phyloP scores from a whole-genome alignment of 805 yeast species.

The Yamadazyma olivae region DNA sequence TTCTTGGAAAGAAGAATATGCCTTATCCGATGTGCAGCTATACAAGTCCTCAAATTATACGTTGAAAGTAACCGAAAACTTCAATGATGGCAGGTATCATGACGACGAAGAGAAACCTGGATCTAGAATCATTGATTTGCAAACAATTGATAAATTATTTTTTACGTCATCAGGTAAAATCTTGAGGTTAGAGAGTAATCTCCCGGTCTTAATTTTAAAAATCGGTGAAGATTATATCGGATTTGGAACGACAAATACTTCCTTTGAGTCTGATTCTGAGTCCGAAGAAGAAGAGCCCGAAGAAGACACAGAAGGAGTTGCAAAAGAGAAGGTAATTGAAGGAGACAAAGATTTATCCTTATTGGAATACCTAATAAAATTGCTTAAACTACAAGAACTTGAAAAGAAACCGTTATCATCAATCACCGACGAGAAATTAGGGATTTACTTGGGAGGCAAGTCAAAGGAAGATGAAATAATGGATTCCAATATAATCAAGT shows the following conservation, averaged over 20 bases:
- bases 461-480: conserved; percentile 7
- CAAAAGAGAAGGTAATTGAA: not conserved
- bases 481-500: conserved; percentile 32
- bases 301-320: conserved; percentile 9
- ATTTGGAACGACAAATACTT: conserved; percentile 34
- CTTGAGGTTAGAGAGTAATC: conserved; percentile 57
- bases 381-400: conserved; percentile 56
- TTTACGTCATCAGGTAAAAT: conserved; percentile 70
- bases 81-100: conserved; percentile 72
- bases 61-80: conserved; percentile 51
- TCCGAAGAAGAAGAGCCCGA: conserved; percentile 22
- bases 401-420: conserved; percentile 53
- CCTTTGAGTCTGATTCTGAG: conserved; percentile 22
- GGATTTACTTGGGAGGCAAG: conserved; percentile 42
- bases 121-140: conserved; percentile 31
- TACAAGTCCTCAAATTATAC: conserved; percentile 29
- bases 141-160: conserved; percentile 49
- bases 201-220: conserved; percentile 69
- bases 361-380: conserved; percentile 60
- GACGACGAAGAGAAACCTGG: conserved; percentile 49
- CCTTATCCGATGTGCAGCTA: conserved; percentile 49
- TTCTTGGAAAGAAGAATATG: conserved; percentile 72
- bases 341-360: conserved; percentile 38
- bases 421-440: conserved; percentile 64
- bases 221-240: conserved; percentile 45